Evolutionary conservation across 805 yeast species (phyloP), one percentile per base, ranked within the genome.

Genomic region (Schwanniomyces yamadae): DNA sequence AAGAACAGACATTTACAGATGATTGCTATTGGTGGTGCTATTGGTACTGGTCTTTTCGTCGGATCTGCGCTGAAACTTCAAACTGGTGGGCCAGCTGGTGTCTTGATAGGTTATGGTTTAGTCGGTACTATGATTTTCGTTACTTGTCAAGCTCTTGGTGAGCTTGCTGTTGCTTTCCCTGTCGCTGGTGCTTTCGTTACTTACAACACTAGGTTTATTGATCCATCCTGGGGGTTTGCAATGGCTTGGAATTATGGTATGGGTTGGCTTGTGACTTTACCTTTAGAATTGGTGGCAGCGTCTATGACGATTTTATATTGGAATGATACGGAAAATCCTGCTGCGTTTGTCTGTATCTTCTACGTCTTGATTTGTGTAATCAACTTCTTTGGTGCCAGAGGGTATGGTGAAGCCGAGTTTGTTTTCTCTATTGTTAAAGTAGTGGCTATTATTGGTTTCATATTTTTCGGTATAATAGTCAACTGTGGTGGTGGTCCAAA

Each of bases 1-100:
- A 78, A 77, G 47, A 57, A 63, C 28, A 73, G 88, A 52, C 85
- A 80, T 48, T 54, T 81, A 49, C 78, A 79, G 45, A 78, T 82
- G 75, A 73, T 82, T 42, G 79, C 86, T 23, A 76, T 82, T 29
- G 85, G 85, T 25, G 80, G 84, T 30, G 71, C 80, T 28, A 75
- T 81, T 24, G 86, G 86, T 40, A 79, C 85, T 3, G 86, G 88
- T 52, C 59, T 81, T 37, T 78, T 80, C 41, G 75, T 81, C 32
- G 84, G 84, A 41, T 73, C 84, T 2, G 86, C 36, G 15, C 23
- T 28, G 72, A 84, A 2, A 85, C 60, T 81, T 41, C 56, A 54
- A 27, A 66, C 74, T 12, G 85, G 84, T 45, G 86, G 86, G 29
- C 82, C 84, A 5, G 82, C 78, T 3, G 77, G 80, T 25, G 54